Conservation (phyloP, 139 green algal genomes). For the Chlamydomonas sp. region DNA sequence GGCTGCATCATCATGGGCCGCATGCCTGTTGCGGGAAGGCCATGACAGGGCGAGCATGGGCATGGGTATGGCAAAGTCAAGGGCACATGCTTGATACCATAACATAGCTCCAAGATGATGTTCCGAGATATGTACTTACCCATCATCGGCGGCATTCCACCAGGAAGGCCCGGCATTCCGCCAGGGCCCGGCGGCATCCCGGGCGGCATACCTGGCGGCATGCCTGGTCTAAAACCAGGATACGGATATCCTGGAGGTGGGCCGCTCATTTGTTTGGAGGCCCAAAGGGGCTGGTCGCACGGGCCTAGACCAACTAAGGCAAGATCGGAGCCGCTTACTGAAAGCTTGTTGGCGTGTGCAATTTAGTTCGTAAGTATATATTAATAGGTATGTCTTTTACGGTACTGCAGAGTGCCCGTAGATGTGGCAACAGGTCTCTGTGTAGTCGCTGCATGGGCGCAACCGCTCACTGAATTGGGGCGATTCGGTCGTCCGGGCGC, state of each 20-base stretch:
- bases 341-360: too few relatives aligned
- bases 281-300: too few relatives aligned
- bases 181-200: neutral
- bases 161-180: slow-evolving; percentile 15
- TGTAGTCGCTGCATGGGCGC: too few relatives aligned
- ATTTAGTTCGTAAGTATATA: too few relatives aligned
- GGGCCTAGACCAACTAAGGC: too few relatives aligned
- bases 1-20: slow-evolving; percentile 29
- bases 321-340: too few relatives aligned
- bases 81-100: neutral
- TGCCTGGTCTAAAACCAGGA: slow-evolving; percentile 11
- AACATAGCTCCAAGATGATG: neutral
- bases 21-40: slow-evolving; percentile 11
- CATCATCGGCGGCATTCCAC: neutral
- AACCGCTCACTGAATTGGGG: too few relatives aligned
- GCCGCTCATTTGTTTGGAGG: slow-evolving; percentile 3
- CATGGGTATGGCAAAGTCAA: neutral
- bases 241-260: slow-evolving; percentile 13
- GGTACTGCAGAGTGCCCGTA: too few relatives aligned
- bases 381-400: too few relatives aligned
- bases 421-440: too few relatives aligned
- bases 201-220: neutral
- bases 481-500: too few relatives aligned
- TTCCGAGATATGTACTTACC: neutral
- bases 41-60: neutral